Conservation (phyloP, 2,329 filamentous ascomycete species). For the Alternaria sp. region DNA sequence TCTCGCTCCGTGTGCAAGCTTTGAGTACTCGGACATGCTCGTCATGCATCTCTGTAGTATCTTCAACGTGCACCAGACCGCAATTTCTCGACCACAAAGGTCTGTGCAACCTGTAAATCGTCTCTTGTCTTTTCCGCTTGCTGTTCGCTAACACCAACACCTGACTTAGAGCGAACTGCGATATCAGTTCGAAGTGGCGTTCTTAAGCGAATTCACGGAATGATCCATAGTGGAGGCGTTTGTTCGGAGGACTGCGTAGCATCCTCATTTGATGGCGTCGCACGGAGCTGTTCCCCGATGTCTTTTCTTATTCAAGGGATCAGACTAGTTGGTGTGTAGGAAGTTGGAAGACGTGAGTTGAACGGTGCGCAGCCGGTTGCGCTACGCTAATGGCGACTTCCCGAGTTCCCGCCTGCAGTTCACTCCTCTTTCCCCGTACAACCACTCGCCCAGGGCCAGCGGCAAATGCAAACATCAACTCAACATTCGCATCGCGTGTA, state of each 20-base stretch:
- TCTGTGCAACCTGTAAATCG: neutral
- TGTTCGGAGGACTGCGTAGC: neutral
- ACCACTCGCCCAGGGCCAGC: slow-evolving; percentile 4
- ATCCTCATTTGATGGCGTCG: neutral
- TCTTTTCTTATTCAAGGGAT: neutral
- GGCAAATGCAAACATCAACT: slow-evolving; percentile 1
- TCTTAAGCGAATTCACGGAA: neutral
- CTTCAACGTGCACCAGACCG: neutral
- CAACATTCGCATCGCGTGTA: neutral
- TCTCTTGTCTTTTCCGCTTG: neutral
- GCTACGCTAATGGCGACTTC: slow-evolving; percentile 1
- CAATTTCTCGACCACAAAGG: slow-evolving; percentile 2
- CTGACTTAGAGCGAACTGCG: neutral
- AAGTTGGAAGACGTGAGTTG: neutral
- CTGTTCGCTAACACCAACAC: neutral
- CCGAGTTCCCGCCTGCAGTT: slow-evolving; percentile 1
- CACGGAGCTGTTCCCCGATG: neutral
- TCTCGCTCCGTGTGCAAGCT: neutral
- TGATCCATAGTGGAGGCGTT: neutral
- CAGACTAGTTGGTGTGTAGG: neutral
- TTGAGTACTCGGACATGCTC: neutral
- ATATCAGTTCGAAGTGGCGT: neutral
- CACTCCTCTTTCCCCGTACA: slow-evolving; percentile 1
- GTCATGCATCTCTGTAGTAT: neutral
- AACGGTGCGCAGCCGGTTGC: neutral